Evolutionary conservation across 2,329 filamentous ascomycete species (phyloP), one percentile per base, ranked within the genome.

Genomic region (Aspergillus bombycis): DNA sequence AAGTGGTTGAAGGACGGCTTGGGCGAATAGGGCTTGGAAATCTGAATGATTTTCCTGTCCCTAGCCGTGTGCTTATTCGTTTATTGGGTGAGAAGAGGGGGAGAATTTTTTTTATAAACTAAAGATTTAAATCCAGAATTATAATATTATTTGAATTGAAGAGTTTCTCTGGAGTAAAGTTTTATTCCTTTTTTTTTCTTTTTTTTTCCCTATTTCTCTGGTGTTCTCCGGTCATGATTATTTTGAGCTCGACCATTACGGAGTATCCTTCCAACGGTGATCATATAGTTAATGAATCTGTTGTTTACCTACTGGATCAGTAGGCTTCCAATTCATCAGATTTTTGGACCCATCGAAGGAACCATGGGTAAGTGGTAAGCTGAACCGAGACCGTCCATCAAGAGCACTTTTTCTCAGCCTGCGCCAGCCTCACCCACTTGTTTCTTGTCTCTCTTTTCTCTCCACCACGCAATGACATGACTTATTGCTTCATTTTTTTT

Each of bases 21-120:
- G 67, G 62, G 68, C 71, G 56, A 73, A 74, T 71, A 67, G 60
- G 73, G 72, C 68, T 74, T 73, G 71, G 70, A 60, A 53, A 43
- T 58, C 52, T 52, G 23, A 48, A 50, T n/a, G 23, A 34, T 38
- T 57, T 57, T 34, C 36, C 45, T 57, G n/a, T 57, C 60, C 57
- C 62, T 69, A 65, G 65, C 68, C 68, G 65, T 65, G 41, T 59
- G 54, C 41, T 61, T 50, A 46, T 55, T 60, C 23, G 58, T 53
- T 60, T 28, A 34, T 46, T 56, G 32, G 41, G 48, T 28, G 19
- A n/a, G 38, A 41, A 19, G 19, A 52, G 34, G 12, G 34, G 34
- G 7, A 16, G 34, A n/a, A 7, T 3, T 12, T n/a, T 5, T 3
- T 12, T n/a, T 5, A 34, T 10, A n/a, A 21, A 32, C 34, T n/a